Percentiles rank a stretch among this genome's conserved stretches.
Evolutionary conservation across 495 filamentous ascomycete genomes (phyloP).

Genomic region (Parathielavia appendiculata): DNA sequence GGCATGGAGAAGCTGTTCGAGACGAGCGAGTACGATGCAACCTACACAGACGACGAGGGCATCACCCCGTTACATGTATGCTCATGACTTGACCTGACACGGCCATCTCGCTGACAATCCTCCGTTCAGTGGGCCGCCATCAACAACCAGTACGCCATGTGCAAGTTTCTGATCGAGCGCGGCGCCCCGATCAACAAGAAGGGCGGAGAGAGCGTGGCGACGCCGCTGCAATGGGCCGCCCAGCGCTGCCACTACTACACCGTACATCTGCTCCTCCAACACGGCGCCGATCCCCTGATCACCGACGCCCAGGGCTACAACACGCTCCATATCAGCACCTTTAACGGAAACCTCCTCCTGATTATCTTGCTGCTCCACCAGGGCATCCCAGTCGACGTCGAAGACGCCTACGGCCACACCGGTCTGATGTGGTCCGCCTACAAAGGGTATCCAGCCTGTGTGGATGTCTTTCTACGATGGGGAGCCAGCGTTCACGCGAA

Average conservation of each 20-base stretch:
- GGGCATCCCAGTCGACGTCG: slow-evolving; percentile 85
- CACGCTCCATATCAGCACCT: slow-evolving; percentile 90
- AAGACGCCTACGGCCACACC: slow-evolving; percentile 85
- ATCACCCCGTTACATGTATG: slow-evolving; percentile 91
- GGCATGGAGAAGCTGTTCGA: slow-evolving; percentile 87
- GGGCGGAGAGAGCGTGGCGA: slow-evolving; percentile 88
- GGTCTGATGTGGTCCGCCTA: slow-evolving; percentile 98
- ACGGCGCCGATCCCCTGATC: slow-evolving; percentile 84
- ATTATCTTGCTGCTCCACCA: slow-evolving; percentile 83
- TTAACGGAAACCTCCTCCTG: slow-evolving; percentile 93
- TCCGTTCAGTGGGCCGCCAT: slow-evolving; percentile 88
- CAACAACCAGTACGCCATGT: slow-evolving; percentile 94
- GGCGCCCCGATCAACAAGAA: slow-evolving; percentile 92
- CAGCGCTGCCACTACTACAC: slow-evolving; percentile 88
- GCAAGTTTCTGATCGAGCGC: slow-evolving; percentile 84
- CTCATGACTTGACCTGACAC: neutral
- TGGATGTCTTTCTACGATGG: slow-evolving; percentile 92
- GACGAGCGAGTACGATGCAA: slow-evolving; percentile 70
- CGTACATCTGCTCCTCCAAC: slow-evolving; percentile 67
- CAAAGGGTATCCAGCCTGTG: slow-evolving; percentile 85
- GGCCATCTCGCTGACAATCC: neutral
- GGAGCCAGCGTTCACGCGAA: slow-evolving; percentile 86
- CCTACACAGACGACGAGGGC: slow-evolving; percentile 79
- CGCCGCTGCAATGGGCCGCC: slow-evolving; percentile 93
- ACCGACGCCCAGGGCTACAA: slow-evolving; percentile 94